These are phyloP conservation scores for Yamadazyma takamatsuzukensis DNA, from an alignment of 805 yeast species.

Conservation along the genomic window DNA sequence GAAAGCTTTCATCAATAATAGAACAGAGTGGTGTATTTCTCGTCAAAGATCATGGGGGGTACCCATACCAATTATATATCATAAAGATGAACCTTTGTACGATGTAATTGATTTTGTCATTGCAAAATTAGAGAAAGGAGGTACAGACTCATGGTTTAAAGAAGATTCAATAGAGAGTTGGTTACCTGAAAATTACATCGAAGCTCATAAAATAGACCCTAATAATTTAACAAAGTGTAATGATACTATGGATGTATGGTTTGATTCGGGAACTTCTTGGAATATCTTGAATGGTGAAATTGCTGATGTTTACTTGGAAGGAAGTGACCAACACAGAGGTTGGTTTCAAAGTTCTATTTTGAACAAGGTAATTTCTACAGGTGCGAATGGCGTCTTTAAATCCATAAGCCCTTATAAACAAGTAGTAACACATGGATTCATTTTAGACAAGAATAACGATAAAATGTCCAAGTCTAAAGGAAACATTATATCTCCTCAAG, in stretches of 20 bases:
- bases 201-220: slow-evolving; percentile 36
- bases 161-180: slow-evolving; percentile 53
- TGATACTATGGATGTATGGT: slow-evolving; percentile 99
- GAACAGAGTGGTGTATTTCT: slow-evolving; percentile 97
- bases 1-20: slow-evolving; percentile 62
- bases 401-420: slow-evolving; percentile 58
- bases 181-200: slow-evolving; percentile 50
- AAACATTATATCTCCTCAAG: slow-evolving; percentile 68
- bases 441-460: slow-evolving; percentile 75
- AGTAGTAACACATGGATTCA: slow-evolving; percentile 91
- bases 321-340: slow-evolving; percentile 98
- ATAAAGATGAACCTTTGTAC: slow-evolving; percentile 52
- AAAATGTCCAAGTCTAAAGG: slow-evolving; percentile 96
- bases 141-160: slow-evolving; percentile 80
- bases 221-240: slow-evolving; percentile 55
- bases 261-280: slow-evolving; percentile 97
- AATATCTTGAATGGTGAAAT: slow-evolving; percentile 44
- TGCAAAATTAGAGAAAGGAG: slow-evolving; percentile 49
- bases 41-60: slow-evolving; percentile 98
- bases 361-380: slow-evolving; percentile 59
- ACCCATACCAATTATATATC: slow-evolving; percentile 84
- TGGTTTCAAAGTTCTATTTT: slow-evolving; percentile 96
- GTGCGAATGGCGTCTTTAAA: slow-evolving; percentile 38
- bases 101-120: slow-evolving; percentile 58
- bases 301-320: slow-evolving; percentile 89